Evolutionary conservation across 1,284 basidiomycete species (phyloP).

Genomic region (Heterobasidion occidentale): DNA sequence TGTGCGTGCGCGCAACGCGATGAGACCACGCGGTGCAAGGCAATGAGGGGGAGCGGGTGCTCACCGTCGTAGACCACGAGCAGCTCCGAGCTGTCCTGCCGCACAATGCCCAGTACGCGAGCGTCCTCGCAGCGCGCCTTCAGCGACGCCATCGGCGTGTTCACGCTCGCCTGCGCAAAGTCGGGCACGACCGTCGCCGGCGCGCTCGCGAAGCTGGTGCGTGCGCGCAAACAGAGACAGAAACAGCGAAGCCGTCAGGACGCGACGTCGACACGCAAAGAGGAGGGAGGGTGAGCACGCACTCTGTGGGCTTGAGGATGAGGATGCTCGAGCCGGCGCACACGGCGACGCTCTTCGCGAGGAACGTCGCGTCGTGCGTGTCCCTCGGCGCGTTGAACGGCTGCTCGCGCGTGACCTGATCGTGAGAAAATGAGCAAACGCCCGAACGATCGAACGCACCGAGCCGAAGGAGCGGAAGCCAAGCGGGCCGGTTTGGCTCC

Average conservation of each 20-base stretch:
- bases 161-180: conserved; percentile 35
- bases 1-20: conserved; percentile 9
- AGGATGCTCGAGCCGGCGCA: conserved; percentile 56
- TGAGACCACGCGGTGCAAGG: background rate
- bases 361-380: conserved; percentile 45
- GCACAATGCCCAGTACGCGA: conserved; percentile 62
- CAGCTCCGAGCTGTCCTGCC: conserved; percentile 47
- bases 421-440: conserved; percentile 4
- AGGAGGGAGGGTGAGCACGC: conserved; percentile 15
- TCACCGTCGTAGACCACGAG: conserved; percentile 68
- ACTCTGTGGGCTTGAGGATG: conserved; percentile 63
- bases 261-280: background rate
- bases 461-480: conserved; percentile 57
- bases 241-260: background rate
- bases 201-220: conserved; percentile 23
- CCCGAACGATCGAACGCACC: conserved; percentile 27
- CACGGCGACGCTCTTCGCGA: conserved; percentile 57
- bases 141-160: conserved; percentile 37
- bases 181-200: conserved; percentile 51
- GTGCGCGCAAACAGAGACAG: conserved; percentile 18
- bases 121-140: conserved; percentile 50
- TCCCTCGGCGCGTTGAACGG: conserved; percentile 63
- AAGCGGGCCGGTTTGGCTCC: conserved; percentile 18
- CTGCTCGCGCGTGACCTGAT: conserved; percentile 25
- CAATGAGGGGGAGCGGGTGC: conserved; percentile 13